Percentiles rank a stretch among this genome's conserved stretches.
Conservation (phyloP, 2,329 filamentous ascomycete species). For the Fusarium algeriense region DNA sequence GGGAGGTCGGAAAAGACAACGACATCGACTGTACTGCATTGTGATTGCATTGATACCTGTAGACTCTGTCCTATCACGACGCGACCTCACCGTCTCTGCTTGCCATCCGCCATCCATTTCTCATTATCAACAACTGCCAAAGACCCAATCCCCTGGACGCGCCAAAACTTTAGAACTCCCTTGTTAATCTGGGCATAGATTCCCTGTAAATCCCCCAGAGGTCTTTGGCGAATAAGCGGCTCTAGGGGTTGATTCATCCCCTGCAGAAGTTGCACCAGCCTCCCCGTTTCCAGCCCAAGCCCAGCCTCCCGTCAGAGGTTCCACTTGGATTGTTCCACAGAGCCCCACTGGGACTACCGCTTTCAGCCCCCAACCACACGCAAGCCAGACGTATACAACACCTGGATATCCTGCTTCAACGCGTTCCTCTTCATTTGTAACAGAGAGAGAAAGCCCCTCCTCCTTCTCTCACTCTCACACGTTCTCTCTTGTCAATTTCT, state of each 20-base stretch:
- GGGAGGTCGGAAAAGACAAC: constrained; percentile 27
- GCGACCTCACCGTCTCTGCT: constrained; percentile 12
- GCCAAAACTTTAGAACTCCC: constrained; percentile 33
- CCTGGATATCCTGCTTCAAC: constrained; percentile 42
- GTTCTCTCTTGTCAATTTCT: constrained; percentile 26
- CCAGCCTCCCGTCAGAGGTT: constrained; percentile 44
- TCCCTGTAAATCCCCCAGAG: constrained; percentile 37
- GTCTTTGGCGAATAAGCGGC: constrained; percentile 28
- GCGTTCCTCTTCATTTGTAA: constrained; percentile 25
- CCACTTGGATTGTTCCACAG: constrained; percentile 32
- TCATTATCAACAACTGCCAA: constrained; percentile 31
- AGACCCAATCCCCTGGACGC: constrained; percentile 33
- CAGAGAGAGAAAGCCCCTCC: constrained; percentile 26
- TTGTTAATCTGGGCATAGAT: constrained; percentile 30
- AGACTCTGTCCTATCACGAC: constrained; percentile 13
- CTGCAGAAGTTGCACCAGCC: constrained; percentile 49
- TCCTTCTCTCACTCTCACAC: constrained; percentile 25
- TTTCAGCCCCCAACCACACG: constrained; percentile 50
- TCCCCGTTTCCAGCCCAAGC: constrained; percentile 50
- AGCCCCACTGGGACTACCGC: constrained; percentile 43
- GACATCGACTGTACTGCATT: not conserved
- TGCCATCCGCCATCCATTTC: constrained; percentile 3
- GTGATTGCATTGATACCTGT: not conserved
- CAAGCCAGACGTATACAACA: constrained; percentile 46
- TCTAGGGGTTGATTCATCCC: constrained; percentile 36